Base-by-base conservation (phyloP, 306 rosid species). In the Cucumis cinereus region DNA sequence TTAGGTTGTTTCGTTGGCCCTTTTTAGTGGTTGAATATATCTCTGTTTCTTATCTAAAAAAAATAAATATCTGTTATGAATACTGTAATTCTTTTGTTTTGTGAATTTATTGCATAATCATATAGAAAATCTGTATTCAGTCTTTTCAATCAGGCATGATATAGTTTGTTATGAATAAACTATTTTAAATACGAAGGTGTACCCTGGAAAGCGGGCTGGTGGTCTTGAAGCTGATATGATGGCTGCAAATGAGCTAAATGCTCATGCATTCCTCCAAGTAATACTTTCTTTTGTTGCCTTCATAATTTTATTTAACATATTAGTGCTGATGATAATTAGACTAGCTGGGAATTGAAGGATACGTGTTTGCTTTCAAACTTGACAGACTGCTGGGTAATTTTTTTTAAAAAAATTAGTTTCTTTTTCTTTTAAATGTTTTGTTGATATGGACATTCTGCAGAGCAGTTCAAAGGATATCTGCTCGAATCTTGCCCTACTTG, bases 161-260 rank as follows among this genome's bases (percentile, higher is more conserved):
- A 68, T 72, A 72, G 45, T 53, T 53, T 73, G 49, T 30, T 53
- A 17, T 33, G 10, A 73, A 73, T 74, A 6, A 73, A 74, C 33
- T 74, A 74, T 53, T 74, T 73, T 30, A 45, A 74, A 74, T 22
- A 47, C 81, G 67, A 84, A 93, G 97, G 98, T 93, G 79, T 93
- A 93, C 81, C 97, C 98, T 35, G 98, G 98, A 80, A 78, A 85
- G 82, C 88, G 90, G 73, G 88, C 91, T 57, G 96, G 88, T 54
- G 98, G 98, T 33, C 77, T n/a, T 36, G 96, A 90, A 82, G 96
- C 97, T 81, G 97, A 93, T 83, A 85, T 88, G 89, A 92, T 93
- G 90, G 98, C 98, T 72, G 94, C 96, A 50, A 93, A 93, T 81
- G 98, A 93, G 86, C 89, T 93, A 83, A 90, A 90, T 84, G 83